Conservation (phyloP, 495 filamentous ascomycete genomes). For the Aspergillus cavernicola region DNA sequence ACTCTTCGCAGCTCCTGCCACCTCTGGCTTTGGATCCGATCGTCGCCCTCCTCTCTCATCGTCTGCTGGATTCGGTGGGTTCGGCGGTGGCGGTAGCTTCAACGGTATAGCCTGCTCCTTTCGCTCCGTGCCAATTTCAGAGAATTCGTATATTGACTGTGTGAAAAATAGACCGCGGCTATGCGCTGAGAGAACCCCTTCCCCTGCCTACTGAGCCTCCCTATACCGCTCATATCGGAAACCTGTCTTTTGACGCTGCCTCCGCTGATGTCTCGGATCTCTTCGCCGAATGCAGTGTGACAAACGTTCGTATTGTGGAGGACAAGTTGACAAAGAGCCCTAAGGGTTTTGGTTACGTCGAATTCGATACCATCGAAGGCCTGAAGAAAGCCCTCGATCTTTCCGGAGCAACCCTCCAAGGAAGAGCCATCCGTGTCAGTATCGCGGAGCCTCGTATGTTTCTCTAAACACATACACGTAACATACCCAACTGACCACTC, state of each 20-base stretch:
- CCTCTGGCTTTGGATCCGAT: conserved; percentile 40
- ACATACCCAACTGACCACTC: background rate
- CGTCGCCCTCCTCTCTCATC: conserved; percentile 39
- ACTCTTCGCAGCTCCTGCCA: conserved; percentile 33
- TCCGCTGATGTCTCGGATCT: conserved; percentile 76
- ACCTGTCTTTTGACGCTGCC: conserved; percentile 91
- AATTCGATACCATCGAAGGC: conserved; percentile 84
- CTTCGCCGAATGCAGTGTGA: conserved; percentile 77
- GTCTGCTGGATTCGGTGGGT: conserved; percentile 41
- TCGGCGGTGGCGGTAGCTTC: conserved; percentile 20
- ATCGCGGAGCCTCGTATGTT: conserved; percentile 82
- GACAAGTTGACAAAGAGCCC: conserved; percentile 87
- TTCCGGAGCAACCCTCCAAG: conserved; percentile 74
- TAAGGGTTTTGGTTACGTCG: conserved; percentile 97
- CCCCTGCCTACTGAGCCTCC: conserved; percentile 88
- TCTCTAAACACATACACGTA: background rate
- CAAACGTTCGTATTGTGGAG: conserved; percentile 90
- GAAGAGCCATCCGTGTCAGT: conserved; percentile 81
- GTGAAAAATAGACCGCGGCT: conserved; percentile 51
- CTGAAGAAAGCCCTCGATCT: conserved; percentile 86
- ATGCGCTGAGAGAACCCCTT: conserved; percentile 71
- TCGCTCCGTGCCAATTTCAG: conserved; percentile 19
- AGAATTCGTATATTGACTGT: background rate
- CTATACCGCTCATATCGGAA: conserved; percentile 92
- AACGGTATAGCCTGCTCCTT: conserved; percentile 25